Percentiles rank a stretch among this genome's conserved stretches.
phyloP scores from a whole-genome alignment of 139 green algal species.

The Tetraselmis chui region DNA sequence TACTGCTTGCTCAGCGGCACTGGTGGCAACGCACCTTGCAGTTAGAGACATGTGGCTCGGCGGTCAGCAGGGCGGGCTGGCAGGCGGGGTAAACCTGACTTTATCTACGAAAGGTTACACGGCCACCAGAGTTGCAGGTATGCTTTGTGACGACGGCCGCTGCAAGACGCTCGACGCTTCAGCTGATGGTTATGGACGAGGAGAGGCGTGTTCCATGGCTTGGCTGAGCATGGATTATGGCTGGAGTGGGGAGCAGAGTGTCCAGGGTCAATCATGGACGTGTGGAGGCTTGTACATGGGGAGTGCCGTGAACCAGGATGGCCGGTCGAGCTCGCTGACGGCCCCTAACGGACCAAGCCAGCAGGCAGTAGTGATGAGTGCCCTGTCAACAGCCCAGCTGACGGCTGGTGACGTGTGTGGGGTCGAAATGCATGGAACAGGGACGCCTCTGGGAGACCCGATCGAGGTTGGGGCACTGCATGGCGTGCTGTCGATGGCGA shows the following conservation, averaged over 20 bases:
- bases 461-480: slow-evolving; percentile 67
- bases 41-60: slow-evolving; percentile 10
- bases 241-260: background rate
- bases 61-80: slow-evolving; percentile 9
- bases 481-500: slow-evolving; percentile 25
- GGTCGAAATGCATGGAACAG: slow-evolving; percentile 76
- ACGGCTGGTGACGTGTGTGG: background rate
- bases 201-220: slow-evolving; percentile 35
- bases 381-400: slow-evolving; percentile 35
- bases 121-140: slow-evolving; percentile 32
- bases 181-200: slow-evolving; percentile 77
- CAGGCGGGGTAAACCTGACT: slow-evolving; percentile 62
- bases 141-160: slow-evolving; percentile 68
- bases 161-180: slow-evolving; percentile 80
- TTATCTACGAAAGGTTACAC: slow-evolving; percentile 44
- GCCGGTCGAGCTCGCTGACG: slow-evolving; percentile 70
- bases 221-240: background rate
- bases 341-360: slow-evolving; percentile 81
- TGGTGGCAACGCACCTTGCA: slow-evolving; percentile 53
- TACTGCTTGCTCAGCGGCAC: slow-evolving; percentile 70
- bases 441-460: slow-evolving; percentile 81
- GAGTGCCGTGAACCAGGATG: slow-evolving; percentile 71
- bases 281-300: background rate
- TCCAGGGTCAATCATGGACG: background rate
- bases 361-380: slow-evolving; percentile 57